Base-by-base conservation (phyloP, 2,329 filamentous ascomycete species). In the Verticillium longisporum region DNA sequence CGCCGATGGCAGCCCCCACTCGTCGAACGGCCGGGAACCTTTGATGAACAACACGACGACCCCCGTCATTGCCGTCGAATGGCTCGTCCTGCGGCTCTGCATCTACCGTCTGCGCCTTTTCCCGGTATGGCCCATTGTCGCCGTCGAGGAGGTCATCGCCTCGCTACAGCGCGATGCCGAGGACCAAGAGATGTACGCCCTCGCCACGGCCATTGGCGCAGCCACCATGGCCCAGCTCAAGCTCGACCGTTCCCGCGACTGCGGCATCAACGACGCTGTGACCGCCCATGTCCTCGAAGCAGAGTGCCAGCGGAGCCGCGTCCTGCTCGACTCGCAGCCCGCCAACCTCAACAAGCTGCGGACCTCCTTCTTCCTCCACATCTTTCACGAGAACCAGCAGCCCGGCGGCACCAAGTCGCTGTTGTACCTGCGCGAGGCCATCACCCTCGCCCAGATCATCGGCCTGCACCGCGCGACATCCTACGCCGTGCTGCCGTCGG, bases 111-210 rank as follows among this genome's bases (percentile, higher is more conserved):
- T 80, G n/a, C 77, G 79, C 13, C 69, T 83, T 55, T 83, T 79
- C 58, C 80, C 80, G 0, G 77, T 83, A 3, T 83, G 80, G 80
- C 80, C 80, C 31, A 76, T 83, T 41, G 74, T 82, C 53, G 74
- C 78, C 45, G 76, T 79, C 32, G 73, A 77, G 57, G 70, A 76
- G 56, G 68, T 81, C 26, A 75, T 77, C 57, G 69, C 71, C 31
- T 67, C 69, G 3, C 67, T 82, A 6, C 69, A 73, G 60, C 65
- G 69, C 36, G 68, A 76, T 57, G 54, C 69, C 0, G 65, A 71
- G 15, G 70, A 74, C 57, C 67, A 72, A 54, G 70, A 75, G 53
- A 72, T 71, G 0, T 75, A 74, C 31, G 70, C 73, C 15, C 71
- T 83, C 13, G 77, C 80, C 10, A 75, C 77, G 14, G 77, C 79